Evolutionary conservation across 352 stramenopile genomes (phyloP), one percentile per base, ranked within the genome.

Genomic region (Globisporangium nagaii): DNA sequence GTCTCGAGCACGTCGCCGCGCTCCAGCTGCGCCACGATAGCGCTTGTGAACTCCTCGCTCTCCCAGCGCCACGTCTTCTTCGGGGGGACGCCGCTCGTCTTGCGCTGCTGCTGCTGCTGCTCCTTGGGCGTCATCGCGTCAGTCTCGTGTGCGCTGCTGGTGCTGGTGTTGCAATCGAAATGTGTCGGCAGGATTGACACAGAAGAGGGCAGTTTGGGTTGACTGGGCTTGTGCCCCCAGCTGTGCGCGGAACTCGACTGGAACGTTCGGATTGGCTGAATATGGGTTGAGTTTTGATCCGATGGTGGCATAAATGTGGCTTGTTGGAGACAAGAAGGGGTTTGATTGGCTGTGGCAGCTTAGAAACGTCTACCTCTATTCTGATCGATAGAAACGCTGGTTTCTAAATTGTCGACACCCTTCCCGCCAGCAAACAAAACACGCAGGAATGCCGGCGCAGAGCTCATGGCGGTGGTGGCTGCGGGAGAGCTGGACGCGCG

Each of bases 1-100:
- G 79, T 90, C 42, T 88, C 79, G 53, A 69, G 70, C 32, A 11
- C 24, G 34, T 67, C 51, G 8, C 66, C 70, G 27, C 22, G 31
- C 45, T 58, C 59, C 32, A 81, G 61, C 49, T 65, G 58, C 11
- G n/a, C n/a, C 27, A 81, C 71, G 27, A 77, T 65, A 15, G 63
- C 60, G 19, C 44, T 22, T 42, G 71, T 81, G 44, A 70, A 48
- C 8, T 75, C 68, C 19, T 81, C 68, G 31, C 60, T 57, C 47
- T 75, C 68, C 71, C 71, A 81, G 8, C 20, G 30, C 58, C 62
- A 74, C n/a, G n/a, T 44, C 20, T 31, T 40, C 2, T 19, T 37
- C 4, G 8, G 3, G 22, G 9, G 19, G 17, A 22, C 11, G 12
- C n/a, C 31, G n/a, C 34, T n/a, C n/a, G n/a, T n/a, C 46, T 22